These are phyloP conservation scores for Phytophthora pini DNA, from an alignment of 352 stramenopile species.

Conservation along the genomic window DNA sequence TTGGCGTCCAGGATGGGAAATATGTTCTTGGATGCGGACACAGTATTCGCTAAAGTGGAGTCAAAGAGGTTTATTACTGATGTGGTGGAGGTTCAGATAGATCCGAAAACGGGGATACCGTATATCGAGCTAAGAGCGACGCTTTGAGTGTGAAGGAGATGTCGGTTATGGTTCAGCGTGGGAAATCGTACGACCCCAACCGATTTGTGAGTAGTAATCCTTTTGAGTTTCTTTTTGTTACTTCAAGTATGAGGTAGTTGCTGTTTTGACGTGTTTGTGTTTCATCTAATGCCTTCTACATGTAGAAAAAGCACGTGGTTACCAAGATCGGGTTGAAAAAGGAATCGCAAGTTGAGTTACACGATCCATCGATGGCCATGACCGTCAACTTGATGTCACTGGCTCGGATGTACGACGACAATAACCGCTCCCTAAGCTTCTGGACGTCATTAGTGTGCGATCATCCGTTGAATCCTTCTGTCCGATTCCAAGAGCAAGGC, in stretches of 20 bases:
- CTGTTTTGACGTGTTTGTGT: not conserved
- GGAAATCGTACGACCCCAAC: not conserved
- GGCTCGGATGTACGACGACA: slow-evolving; percentile 13
- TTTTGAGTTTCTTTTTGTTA: not conserved
- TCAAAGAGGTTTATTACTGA: slow-evolving; percentile 4
- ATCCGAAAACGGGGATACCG: slow-evolving; percentile 6
- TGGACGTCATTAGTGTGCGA: slow-evolving; percentile 21
- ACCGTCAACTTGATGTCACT: slow-evolving; percentile 10
- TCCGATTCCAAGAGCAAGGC: slow-evolving; percentile 15
- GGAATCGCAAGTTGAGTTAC: slow-evolving; percentile 12
- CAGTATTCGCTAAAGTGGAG: not conserved
- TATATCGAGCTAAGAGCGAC: slow-evolving; percentile 16
- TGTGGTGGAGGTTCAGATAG: slow-evolving; percentile 3
- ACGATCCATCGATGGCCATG: slow-evolving; percentile 2
- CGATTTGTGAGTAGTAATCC: slow-evolving; percentile 14
- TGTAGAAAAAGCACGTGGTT: slow-evolving; percentile 2
- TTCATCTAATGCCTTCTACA: not conserved
- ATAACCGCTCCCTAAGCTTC: slow-evolving; percentile 1
- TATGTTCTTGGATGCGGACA: slow-evolving; percentile 11
- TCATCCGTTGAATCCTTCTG: not conserved
- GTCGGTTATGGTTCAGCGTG: not conserved
- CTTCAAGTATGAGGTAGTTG: not conserved
- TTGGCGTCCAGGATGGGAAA: slow-evolving; percentile 8
- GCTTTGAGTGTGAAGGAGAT: slow-evolving; percentile 4
- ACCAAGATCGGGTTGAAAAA: slow-evolving; percentile 15